These are phyloP conservation scores for Colletotrichum trifolii DNA, from an alignment of 2,329 filamentous ascomycete genomes.

Conservation along the genomic window DNA sequence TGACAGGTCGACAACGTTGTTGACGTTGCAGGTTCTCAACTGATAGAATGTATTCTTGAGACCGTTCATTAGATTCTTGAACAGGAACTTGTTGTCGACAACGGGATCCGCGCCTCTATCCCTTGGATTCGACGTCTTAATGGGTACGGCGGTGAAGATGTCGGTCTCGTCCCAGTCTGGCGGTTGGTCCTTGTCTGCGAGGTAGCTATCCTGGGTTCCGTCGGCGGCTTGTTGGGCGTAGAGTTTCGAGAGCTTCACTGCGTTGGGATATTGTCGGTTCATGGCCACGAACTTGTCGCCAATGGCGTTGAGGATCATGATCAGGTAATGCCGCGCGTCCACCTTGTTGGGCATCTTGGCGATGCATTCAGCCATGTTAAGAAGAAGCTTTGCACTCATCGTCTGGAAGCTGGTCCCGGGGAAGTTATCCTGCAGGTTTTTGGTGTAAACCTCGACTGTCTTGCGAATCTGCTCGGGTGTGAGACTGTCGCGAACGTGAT, in stretches of 20 bases:
- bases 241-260: constrained; percentile 88
- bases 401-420: constrained; percentile 99
- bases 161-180: constrained; percentile 99
- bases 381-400: constrained; percentile 95
- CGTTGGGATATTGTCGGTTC: constrained; percentile 96
- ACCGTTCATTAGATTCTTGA: constrained; percentile 95
- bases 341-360: constrained; percentile 92
- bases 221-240: constrained; percentile 77
- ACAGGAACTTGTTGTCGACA: constrained; percentile 96
- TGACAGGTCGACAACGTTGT: constrained; percentile 72
- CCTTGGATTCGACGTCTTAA: constrained; percentile 91
- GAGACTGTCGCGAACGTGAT: constrained; percentile 93
- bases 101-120: constrained; percentile 92
- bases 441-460: constrained; percentile 97
- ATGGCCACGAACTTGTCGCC: constrained; percentile 98
- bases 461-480: constrained; percentile 91
- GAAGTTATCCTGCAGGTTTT: constrained; percentile 93
- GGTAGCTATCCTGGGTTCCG: constrained; percentile 76
- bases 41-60: constrained; percentile 98
- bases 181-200: constrained; percentile 81
- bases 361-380: constrained; percentile 99
- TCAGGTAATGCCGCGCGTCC: constrained; percentile 93
- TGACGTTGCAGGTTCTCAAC: constrained; percentile 87
- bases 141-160: constrained; percentile 95
- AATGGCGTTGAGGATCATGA: constrained; percentile 98